These are phyloP conservation scores for Camelina laxa DNA, from an alignment of 345 rosid genomes.

Conservation along the genomic window DNA sequence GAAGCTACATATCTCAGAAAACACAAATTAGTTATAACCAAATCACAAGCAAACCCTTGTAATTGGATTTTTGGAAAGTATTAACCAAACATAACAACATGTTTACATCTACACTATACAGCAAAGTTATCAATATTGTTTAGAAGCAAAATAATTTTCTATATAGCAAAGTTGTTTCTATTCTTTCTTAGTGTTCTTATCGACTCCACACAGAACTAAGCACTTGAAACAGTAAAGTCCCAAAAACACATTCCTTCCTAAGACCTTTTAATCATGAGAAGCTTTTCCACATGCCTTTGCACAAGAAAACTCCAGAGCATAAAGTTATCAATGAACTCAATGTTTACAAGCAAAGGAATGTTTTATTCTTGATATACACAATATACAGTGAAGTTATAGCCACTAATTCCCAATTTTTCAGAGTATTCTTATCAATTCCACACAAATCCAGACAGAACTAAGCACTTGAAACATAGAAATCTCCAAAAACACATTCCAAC, in stretches of 20 bases:
- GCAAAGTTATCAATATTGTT: not conserved
- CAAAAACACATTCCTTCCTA: not conserved
- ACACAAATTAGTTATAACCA: not conserved
- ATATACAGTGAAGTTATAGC: not conserved
- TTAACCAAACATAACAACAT: slow-evolving; percentile 5
- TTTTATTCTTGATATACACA: not conserved
- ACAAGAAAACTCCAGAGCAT: not conserved
- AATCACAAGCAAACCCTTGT: not conserved
- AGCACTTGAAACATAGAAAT: not conserved
- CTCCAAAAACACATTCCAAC: not conserved
- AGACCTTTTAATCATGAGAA: slow-evolving; percentile 9
- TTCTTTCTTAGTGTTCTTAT: slow-evolving; percentile 2
- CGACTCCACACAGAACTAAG: not conserved
- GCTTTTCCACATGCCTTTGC: not conserved
- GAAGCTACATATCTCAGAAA: not conserved
- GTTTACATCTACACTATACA: not conserved
- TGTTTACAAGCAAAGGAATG: not conserved
- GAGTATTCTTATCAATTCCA: not conserved
- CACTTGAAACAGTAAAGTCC: not conserved
- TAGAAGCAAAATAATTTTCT: slow-evolving; percentile 17
- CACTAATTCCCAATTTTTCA: not conserved
- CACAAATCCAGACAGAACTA: not conserved
- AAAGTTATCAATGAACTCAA: not conserved
- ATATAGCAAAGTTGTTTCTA: not conserved
- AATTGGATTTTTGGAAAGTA: not conserved